A percentile compares a stretch with the other conserved stretches of the same genome.
Evolutionary conservation across 441 rosid genomes (phyloP).

Genomic region (Manihot esculenta): DNA sequence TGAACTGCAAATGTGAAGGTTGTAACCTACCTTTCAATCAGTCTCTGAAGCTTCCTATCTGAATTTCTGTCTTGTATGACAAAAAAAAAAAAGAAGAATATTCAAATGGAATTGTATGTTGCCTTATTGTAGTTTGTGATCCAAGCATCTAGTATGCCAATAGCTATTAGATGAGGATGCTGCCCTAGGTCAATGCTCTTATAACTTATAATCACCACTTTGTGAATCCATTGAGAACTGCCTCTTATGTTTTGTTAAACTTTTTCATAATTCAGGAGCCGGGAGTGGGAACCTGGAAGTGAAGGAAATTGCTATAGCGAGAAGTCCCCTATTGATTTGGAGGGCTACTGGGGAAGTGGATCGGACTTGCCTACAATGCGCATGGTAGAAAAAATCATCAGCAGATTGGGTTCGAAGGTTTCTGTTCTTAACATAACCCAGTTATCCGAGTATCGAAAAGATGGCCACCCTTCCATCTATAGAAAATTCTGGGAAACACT

Average conservation of each 20-base stretch:
- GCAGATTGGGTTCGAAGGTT: conserved; percentile 64
- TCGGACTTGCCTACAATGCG: conserved; percentile 77
- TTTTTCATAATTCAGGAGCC: conserved; percentile 55
- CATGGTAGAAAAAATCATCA: conserved; percentile 64
- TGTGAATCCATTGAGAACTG: neutral
- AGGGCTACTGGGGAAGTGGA: conserved; percentile 88
- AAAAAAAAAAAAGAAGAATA: no score
- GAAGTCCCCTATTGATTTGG: conserved; percentile 55
- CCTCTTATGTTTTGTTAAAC: neutral
- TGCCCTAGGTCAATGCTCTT: neutral
- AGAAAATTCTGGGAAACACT: conserved; percentile 91
- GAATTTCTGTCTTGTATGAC: neutral
- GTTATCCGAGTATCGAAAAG: conserved; percentile 90
- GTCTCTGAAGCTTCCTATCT: neutral
- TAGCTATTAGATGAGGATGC: neutral
- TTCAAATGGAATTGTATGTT: no score
- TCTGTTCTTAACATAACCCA: conserved; percentile 79
- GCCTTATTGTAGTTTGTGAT: no score
- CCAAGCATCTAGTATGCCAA: neutral
- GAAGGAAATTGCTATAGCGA: conserved; percentile 81
- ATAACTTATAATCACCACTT: conserved; percentile 6
- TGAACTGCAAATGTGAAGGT: neutral
- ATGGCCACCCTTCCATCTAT: conserved; percentile 90
- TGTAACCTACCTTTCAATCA: neutral
- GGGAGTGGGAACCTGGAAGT: conserved; percentile 77